A percentile compares a stretch with the other conserved stretches of the same genome.
phyloP scores from a whole-genome alignment of 495 filamentous ascomycete species.

The Aspergillus ellipticus region DNA sequence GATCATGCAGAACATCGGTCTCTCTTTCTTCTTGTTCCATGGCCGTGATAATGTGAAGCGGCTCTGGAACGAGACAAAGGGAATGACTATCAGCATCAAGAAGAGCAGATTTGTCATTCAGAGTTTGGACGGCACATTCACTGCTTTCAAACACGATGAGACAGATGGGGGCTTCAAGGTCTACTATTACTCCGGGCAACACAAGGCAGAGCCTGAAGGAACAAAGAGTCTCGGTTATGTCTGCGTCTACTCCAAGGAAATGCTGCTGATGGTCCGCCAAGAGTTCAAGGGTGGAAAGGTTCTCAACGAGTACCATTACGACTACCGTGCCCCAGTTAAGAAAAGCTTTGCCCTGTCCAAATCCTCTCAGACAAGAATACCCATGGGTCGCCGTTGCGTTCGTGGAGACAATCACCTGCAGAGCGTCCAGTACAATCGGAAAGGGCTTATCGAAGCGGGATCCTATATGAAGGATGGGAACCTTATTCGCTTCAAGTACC shows the following conservation, averaged over 20 bases:
- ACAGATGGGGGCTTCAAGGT: slow-evolving; percentile 41
- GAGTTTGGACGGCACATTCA: slow-evolving; percentile 43
- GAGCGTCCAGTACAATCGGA: slow-evolving; percentile 51
- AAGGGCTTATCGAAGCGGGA: slow-evolving; percentile 52
- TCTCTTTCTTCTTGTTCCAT: slow-evolving; percentile 50
- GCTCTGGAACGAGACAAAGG: slow-evolving; percentile 47
- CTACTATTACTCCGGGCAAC: slow-evolving; percentile 44
- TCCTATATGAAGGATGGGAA: slow-evolving; percentile 55
- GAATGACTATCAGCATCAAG: slow-evolving; percentile 45
- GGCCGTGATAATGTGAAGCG: slow-evolving; percentile 40
- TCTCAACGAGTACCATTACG: slow-evolving; percentile 51
- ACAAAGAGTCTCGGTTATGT: slow-evolving; percentile 40
- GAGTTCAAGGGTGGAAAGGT: slow-evolving; percentile 46
- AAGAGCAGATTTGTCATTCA: slow-evolving; percentile 43
- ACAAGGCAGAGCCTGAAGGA: slow-evolving; percentile 41
- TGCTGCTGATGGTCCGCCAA: slow-evolving; percentile 44
- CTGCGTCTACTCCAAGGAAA: slow-evolving; percentile 46
- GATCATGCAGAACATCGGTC: slow-evolving; percentile 30
- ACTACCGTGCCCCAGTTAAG: slow-evolving; percentile 36
- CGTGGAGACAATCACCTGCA: slow-evolving; percentile 44
- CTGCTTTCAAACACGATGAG: slow-evolving; percentile 43
- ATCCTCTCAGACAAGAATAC: slow-evolving; percentile 32
- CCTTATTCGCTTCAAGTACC: slow-evolving; percentile 53
- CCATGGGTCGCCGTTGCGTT: slow-evolving; percentile 46
- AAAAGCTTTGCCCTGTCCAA: slow-evolving; percentile 31